A percentile compares a stretch with the other conserved stretches of the same genome.
Conservation (phyloP, 768 basidiomycete species). For the Coprinellus aureogranulatus region DNA sequence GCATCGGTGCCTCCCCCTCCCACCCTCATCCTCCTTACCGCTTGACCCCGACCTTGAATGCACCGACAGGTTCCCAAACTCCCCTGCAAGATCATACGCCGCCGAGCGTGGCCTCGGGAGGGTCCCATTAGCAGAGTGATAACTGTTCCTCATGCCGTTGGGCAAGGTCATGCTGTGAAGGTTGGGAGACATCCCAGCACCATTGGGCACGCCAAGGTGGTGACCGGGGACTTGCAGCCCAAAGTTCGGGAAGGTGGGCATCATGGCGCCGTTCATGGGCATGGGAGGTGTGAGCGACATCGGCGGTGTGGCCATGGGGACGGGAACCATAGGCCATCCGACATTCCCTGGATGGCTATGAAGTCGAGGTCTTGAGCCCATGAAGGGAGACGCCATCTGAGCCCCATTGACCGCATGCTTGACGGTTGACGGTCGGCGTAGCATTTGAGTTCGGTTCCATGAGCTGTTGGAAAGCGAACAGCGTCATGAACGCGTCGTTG, state of each 20-base stretch:
- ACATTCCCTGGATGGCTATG: slow-evolving; percentile 10
- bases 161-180: too few species aligned
- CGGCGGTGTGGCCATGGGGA: slow-evolving; percentile 7
- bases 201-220: background rate
- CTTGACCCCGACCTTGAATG: slow-evolving; percentile 9
- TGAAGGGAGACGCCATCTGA: slow-evolving; percentile 2
- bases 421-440: slow-evolving; percentile 24
- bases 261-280: slow-evolving; percentile 12
- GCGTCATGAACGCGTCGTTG: slow-evolving; percentile 71
- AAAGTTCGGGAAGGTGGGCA: background rate
- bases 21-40: background rate
- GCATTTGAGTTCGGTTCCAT: slow-evolving; percentile 51
- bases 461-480: slow-evolving; percentile 69
- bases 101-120: slow-evolving; percentile 18
- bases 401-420: slow-evolving; percentile 8
- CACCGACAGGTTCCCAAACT: slow-evolving; percentile 40
- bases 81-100: slow-evolving; percentile 35
- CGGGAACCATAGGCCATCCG: slow-evolving; percentile 13
- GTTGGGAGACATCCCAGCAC: background rate
- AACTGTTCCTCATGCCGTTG: too few species aligned
- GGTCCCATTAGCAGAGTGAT: too few species aligned
- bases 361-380: slow-evolving; percentile 8
- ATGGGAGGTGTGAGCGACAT: slow-evolving; percentile 13
- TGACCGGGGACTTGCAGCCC: background rate
- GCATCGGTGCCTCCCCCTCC: background rate